Conservation (phyloP, 345 rosid species). For the Salix arbutifolia region DNA sequence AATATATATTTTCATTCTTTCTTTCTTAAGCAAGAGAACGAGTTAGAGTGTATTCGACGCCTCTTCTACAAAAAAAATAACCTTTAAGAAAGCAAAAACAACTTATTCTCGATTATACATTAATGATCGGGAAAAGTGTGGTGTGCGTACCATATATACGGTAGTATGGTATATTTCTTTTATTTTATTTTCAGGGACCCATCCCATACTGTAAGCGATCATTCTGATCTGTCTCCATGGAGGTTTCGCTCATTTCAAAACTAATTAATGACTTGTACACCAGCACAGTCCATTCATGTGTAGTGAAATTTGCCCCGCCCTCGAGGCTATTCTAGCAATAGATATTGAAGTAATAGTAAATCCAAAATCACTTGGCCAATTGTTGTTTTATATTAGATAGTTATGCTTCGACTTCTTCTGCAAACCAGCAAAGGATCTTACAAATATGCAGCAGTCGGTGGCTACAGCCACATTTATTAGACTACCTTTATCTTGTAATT, state of each 20-base stretch:
- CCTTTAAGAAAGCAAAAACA: background rate
- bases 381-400: constrained; percentile 4
- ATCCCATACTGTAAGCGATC: background rate
- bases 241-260: background rate
- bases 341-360: background rate
- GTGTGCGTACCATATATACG: background rate
- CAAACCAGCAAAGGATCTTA: background rate
- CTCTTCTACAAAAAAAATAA: background rate
- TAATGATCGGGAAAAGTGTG: background rate
- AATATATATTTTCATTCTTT: background rate
- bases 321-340: constrained; percentile 1
- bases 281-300: background rate
- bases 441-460: constrained; percentile 17
- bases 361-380: constrained; percentile 7
- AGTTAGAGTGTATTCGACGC: background rate
- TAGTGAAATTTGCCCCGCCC: constrained; percentile 3
- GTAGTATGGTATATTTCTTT: background rate
- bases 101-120: background rate
- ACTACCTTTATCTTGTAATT: background rate
- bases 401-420: constrained; percentile 15
- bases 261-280: too few relatives aligned
- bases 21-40: background rate
- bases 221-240: background rate
- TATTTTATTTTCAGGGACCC: background rate
- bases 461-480: background rate